phyloP scores from a whole-genome alignment of 2,329 filamentous ascomycete species.

The Neopestalotiopsis clavispora region DNA sequence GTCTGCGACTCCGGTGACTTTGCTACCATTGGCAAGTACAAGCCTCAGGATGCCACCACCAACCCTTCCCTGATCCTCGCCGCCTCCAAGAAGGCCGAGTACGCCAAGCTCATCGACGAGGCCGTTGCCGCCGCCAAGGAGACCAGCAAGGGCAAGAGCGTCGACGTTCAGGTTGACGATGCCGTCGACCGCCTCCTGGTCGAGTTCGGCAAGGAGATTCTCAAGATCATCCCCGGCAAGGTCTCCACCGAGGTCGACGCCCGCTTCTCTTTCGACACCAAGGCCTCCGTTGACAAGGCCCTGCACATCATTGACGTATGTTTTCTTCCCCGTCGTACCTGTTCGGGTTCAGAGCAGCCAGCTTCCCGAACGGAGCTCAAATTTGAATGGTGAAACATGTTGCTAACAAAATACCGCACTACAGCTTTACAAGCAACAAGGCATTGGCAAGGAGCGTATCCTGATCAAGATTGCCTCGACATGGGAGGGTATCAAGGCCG shows the following conservation, averaged over 20 bases:
- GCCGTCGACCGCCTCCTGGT: constrained; percentile 94
- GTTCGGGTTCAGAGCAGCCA: neutral
- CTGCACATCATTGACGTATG: constrained; percentile 93
- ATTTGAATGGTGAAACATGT: neutral
- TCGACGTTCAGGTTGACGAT: constrained; percentile 85
- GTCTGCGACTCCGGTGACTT: constrained; percentile 96
- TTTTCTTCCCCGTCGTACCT: constrained; percentile 24
- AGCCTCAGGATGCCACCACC: constrained; percentile 99
- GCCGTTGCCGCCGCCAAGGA: constrained; percentile 87
- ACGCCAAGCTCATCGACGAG: constrained; percentile 86
- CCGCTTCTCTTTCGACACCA: constrained; percentile 90
- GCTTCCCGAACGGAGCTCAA: too few relatives aligned
- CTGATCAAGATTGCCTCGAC: constrained; percentile 99
- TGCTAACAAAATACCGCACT: constrained; percentile 19
- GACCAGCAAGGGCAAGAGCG: constrained; percentile 64
- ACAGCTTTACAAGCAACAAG: constrained; percentile 91
- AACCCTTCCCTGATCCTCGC: constrained; percentile 99
- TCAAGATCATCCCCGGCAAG: constrained; percentile 96
- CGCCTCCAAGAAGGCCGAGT: constrained; percentile 97
- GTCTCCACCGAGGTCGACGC: constrained; percentile 99
- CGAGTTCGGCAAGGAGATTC: constrained; percentile 97
- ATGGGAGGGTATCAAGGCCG: constrained; percentile 99
- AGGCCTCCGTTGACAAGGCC: constrained; percentile 93
- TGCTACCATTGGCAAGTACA: constrained; percentile 96
- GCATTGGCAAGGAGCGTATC: constrained; percentile 90